Evolutionary conservation across 305 asterid species (phyloP), one percentile per base, ranked within the genome.

Genomic region (Fraxinus latifolia): DNA sequence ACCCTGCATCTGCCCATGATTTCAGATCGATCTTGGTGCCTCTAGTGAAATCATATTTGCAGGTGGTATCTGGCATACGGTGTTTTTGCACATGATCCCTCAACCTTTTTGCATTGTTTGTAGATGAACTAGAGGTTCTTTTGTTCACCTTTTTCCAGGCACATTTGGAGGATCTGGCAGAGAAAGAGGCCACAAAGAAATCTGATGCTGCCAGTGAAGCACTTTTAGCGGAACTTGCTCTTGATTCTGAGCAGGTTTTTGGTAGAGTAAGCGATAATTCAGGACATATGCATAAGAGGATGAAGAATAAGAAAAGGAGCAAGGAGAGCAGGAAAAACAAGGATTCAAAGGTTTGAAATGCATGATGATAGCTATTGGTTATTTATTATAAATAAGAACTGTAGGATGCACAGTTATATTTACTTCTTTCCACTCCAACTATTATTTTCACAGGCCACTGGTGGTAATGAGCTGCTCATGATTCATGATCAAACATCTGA

Each of bases 171-270:
- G 94, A 90, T 89, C 86, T 91, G 86, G 97, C 97, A 19, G 97
- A 92, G 86, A 94, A 89, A 91, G 98, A 92, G 85, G 97, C 99
- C 78, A 92, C 92, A 36, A 93, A 94, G 87, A 95, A 94, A 87
- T 94, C 97, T 80, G 99, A 95, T 85, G 97, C 99, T 80, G 97
- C 92, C 36, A 92, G 96, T 80, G 99, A 94, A 90, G 97, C 95
- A 77, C 90, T 95, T 87, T 85, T 95, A 87, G 99, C 98, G 3
- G 99, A 95, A 89, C 96, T 95, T 83, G 97, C 91, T 62, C 88
- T 79, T 85, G 97, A 91, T 91, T 91, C 98, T 81, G 88, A 91
- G 80, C 93, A 89, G 79, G 92, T 91, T 37, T 65, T 58, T 62
- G 80, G 81, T 77, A 93, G 89, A 83, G 87, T 76, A 55, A 6